These are phyloP conservation scores for Leccinum angustisporum DNA, from an alignment of 1,284 basidiomycete genomes.

Conservation along the genomic window DNA sequence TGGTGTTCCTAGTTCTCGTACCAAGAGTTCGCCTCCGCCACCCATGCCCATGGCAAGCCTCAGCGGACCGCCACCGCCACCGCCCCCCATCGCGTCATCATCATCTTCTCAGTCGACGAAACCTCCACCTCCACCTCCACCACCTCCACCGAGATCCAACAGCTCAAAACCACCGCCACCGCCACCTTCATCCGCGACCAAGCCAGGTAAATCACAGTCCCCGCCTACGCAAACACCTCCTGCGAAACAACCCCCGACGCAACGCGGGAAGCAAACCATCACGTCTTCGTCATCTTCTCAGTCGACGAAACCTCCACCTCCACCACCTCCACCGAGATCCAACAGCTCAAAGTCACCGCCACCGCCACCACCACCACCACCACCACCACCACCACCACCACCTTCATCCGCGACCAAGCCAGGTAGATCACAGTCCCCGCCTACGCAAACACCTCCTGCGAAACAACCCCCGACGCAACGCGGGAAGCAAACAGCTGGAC, in stretches of 20 bases:
- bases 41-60: constrained; percentile 22
- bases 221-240: constrained; percentile 4
- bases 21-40: constrained; percentile 12
- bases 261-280: no score
- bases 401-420: constrained; percentile 2
- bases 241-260: no score
- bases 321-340: constrained; percentile 13
- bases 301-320: constrained; percentile 19
- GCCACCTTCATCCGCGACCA: background rate
- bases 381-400: no score
- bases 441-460: constrained; percentile 1
- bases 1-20: constrained; percentile 20
- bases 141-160: constrained; percentile 10
- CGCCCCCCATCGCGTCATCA: constrained; percentile 23
- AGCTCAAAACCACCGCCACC: background rate
- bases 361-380: no score
- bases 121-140: constrained; percentile 20
- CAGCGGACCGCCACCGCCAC: constrained; percentile 26
- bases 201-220: background rate
- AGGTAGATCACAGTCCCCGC: background rate
- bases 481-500: background rate
- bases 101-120: constrained; percentile 27
- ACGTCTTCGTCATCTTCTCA: constrained; percentile 27
- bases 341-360: background rate
- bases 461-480: constrained; percentile 3